Evolutionary conservation across 2,329 filamentous ascomycete species (phyloP).

Genomic region (Aspergillus amoenus): DNA sequence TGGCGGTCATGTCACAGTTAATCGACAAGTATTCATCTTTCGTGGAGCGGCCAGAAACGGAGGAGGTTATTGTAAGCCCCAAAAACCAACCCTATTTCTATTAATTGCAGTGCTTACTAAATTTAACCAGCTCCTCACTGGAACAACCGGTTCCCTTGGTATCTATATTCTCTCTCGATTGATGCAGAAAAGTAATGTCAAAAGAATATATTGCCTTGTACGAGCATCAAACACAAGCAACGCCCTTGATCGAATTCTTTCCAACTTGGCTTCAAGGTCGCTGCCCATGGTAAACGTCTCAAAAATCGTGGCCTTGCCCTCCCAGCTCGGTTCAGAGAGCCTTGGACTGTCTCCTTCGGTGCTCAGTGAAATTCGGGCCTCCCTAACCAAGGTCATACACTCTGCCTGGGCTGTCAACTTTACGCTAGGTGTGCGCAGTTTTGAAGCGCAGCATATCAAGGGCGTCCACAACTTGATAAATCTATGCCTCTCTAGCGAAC

Average conservation of each 20-base stretch:
- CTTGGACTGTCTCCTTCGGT: neutral
- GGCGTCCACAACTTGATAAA: conserved; percentile 49
- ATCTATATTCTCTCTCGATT: conserved; percentile 56
- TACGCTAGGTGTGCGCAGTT: conserved; percentile 56
- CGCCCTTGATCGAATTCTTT: conserved; percentile 10
- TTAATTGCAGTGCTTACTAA: neutral
- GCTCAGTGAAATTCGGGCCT: conserved; percentile 37
- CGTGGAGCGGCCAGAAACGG: conserved; percentile 24
- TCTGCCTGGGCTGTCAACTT: conserved; percentile 68
- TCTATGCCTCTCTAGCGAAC: conserved; percentile 36
- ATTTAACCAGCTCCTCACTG: conserved; percentile 52
- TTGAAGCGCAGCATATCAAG: conserved; percentile 55
- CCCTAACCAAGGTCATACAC: conserved; percentile 58
- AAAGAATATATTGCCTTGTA: conserved; percentile 11
- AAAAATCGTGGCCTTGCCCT: conserved; percentile 9
- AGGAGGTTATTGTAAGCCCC: conserved; percentile 19
- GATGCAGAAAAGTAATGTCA: conserved; percentile 4
- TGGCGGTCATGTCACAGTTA: conserved; percentile 49
- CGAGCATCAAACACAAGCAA: conserved; percentile 1
- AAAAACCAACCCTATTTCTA: neutral
- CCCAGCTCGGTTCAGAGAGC: conserved; percentile 3
- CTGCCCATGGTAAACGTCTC: conserved; percentile 9
- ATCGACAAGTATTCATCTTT: conserved; percentile 49
- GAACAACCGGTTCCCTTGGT: conserved; percentile 66
- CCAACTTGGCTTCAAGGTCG: conserved; percentile 6